A percentile compares a stretch with the other conserved stretches of the same genome.
Conservation (phyloP, 768 basidiomycete species). For the Suillus fuscotomentosus region DNA sequence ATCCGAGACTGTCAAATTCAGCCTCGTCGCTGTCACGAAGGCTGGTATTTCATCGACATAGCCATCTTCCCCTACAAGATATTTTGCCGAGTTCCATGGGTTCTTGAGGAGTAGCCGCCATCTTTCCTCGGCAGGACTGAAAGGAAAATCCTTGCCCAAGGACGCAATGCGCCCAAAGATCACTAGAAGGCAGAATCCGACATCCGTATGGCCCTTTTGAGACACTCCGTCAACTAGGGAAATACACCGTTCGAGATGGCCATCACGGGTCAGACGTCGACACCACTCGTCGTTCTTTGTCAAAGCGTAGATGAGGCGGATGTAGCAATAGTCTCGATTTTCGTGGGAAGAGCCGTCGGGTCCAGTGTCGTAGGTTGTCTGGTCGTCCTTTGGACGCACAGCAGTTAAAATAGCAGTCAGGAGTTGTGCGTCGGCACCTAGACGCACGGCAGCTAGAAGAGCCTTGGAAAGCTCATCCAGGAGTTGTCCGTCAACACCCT, state of each 20-base stretch:
- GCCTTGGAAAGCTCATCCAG: background rate
- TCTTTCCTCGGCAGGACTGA: background rate
- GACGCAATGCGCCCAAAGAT: background rate
- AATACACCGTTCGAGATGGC: background rate
- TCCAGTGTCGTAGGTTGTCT: background rate
- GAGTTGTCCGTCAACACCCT: background rate
- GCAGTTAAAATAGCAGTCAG: background rate
- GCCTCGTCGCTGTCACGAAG: background rate
- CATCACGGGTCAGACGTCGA: background rate
- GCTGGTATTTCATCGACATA: background rate
- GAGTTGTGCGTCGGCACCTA: too few relatives aligned
- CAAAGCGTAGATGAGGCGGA: background rate
- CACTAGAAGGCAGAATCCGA: background rate
- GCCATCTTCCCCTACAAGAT: too few relatives aligned
- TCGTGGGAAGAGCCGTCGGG: background rate
- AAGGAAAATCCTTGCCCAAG: background rate
- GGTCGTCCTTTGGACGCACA: background rate
- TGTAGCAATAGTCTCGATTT: background rate
- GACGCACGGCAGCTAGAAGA: too few relatives aligned
- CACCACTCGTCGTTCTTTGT: background rate
- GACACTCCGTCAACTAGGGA: background rate
- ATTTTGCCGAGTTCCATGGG: background rate
- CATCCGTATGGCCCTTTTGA: rapidly evolving
- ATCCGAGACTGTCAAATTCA: background rate
- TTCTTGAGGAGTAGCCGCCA: background rate